Percentiles rank a stretch among this genome's conserved stretches.
phyloP scores from a whole-genome alignment of 352 stramenopile species.

The Phytophthora boehmeriae region DNA sequence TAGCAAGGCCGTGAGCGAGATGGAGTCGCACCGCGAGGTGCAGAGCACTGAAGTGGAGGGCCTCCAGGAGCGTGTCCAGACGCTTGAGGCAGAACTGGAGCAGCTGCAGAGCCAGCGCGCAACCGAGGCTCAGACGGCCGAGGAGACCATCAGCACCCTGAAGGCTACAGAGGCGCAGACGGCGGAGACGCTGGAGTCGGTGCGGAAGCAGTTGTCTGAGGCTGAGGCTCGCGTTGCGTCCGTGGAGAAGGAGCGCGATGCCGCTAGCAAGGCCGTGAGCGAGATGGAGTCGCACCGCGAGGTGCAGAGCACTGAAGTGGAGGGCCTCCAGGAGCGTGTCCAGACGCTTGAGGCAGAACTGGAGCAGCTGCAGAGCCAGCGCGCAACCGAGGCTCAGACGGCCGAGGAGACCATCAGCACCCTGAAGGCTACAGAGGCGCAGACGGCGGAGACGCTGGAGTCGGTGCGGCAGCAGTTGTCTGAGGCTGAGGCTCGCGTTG shows the following conservation, averaged over 20 bases:
- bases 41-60: constrained; percentile 1
- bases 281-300: constrained; percentile 10
- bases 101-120: constrained; percentile 1
- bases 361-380: background rate
- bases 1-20: constrained; percentile 7
- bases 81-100: constrained; percentile 3
- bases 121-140: constrained; percentile 14
- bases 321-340: constrained; percentile 5
- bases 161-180: background rate
- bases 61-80: background rate
- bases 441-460: constrained; percentile 7
- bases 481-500: background rate
- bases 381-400: constrained; percentile 14
- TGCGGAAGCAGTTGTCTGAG: constrained; percentile 12
- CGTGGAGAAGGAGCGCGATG: constrained; percentile 1
- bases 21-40: background rate
- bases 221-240: constrained; percentile 3
- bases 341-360: constrained; percentile 1
- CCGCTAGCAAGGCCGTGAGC: background rate
- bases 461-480: constrained; percentile 12
- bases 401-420: constrained; percentile 7
- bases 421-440: constrained; percentile 1
- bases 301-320: background rate
- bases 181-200: constrained; percentile 8
- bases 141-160: constrained; percentile 10